Evolutionary conservation across 192 early-diverging fungal genomes (phyloP).

Genomic region (Gaertneriomyces semiglobifer): DNA sequence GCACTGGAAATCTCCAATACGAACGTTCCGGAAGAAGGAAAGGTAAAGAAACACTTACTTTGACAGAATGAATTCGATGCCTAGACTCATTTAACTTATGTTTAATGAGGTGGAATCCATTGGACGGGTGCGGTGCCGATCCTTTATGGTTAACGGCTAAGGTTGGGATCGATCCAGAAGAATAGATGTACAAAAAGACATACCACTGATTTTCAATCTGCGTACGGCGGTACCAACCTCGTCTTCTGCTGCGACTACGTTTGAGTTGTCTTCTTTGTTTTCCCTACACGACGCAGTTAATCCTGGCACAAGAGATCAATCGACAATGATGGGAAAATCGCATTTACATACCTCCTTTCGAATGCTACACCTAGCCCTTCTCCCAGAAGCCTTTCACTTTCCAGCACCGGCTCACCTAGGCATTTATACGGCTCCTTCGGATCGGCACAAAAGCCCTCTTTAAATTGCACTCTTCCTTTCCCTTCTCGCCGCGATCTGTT

Average conservation of each 20-base stretch:
- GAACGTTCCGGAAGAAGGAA: neutral
- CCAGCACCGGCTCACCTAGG: conserved; percentile 32
- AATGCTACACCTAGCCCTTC: neutral
- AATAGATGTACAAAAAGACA: neutral
- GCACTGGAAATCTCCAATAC: neutral
- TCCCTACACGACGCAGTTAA: conserved; percentile 30
- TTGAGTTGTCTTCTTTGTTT: conserved; percentile 13
- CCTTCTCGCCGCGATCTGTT: too few species aligned
- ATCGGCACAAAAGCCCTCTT: conserved; percentile 46
- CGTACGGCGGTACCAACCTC: conserved; percentile 29
- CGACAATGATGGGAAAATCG: conserved; percentile 22
- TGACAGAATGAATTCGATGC: conserved; percentile 42
- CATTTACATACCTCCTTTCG: neutral
- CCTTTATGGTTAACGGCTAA: conserved; percentile 7
- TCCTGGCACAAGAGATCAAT: conserved; percentile 45
- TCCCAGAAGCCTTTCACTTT: neutral
- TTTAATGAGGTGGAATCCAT: conserved; percentile 43
- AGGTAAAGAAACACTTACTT: conserved; percentile 21
- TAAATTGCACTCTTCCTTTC: too few species aligned
- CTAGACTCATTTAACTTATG: conserved; percentile 46
- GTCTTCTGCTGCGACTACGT: conserved; percentile 11
- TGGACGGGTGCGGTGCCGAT: conserved; percentile 28
- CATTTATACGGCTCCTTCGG: conserved; percentile 49
- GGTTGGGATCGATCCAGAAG: neutral
- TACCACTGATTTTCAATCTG: neutral